These are phyloP conservation scores for Xylariaceae sp. DNA, from an alignment of 2,329 filamentous ascomycete species.

Conservation along the genomic window DNA sequence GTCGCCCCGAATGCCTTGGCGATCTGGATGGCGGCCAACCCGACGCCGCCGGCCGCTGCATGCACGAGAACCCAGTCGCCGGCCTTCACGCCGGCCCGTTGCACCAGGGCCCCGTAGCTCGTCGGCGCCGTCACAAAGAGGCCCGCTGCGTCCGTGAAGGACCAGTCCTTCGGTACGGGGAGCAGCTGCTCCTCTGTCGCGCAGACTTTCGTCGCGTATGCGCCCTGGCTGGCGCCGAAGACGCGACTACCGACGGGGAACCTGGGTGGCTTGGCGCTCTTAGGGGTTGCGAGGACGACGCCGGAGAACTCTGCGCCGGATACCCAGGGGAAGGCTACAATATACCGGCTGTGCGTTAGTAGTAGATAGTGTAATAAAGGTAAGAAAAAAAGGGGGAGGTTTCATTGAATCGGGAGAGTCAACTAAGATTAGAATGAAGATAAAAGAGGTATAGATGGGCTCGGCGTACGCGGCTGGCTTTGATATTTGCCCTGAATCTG, in stretches of 20 bases:
- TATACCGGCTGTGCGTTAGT: neutral
- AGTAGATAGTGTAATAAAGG: neutral
- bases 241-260: slow-evolving; percentile 77
- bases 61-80: slow-evolving; percentile 88
- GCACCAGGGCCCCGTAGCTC: slow-evolving; percentile 76
- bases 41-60: slow-evolving; percentile 87
- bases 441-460: neutral
- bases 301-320: slow-evolving; percentile 85
- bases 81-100: slow-evolving; percentile 66
- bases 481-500: slow-evolving; percentile 97
- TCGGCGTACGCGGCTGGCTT: slow-evolving; percentile 62
- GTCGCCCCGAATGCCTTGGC: slow-evolving; percentile 88
- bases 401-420: no score
- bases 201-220: slow-evolving; percentile 72
- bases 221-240: slow-evolving; percentile 81
- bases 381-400: neutral
- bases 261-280: slow-evolving; percentile 40
- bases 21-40: slow-evolving; percentile 85
- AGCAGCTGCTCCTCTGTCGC: slow-evolving; percentile 62
- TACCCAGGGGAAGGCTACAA: slow-evolving; percentile 70
- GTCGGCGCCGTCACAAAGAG: slow-evolving; percentile 91
- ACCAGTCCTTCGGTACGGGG: slow-evolving; percentile 75
- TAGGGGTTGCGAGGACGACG: slow-evolving; percentile 62
- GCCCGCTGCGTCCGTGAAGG: slow-evolving; percentile 76
- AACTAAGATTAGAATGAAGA: neutral